Conservation (phyloP, 805 yeast genomes). For the Ogataea salicorniae region DNA sequence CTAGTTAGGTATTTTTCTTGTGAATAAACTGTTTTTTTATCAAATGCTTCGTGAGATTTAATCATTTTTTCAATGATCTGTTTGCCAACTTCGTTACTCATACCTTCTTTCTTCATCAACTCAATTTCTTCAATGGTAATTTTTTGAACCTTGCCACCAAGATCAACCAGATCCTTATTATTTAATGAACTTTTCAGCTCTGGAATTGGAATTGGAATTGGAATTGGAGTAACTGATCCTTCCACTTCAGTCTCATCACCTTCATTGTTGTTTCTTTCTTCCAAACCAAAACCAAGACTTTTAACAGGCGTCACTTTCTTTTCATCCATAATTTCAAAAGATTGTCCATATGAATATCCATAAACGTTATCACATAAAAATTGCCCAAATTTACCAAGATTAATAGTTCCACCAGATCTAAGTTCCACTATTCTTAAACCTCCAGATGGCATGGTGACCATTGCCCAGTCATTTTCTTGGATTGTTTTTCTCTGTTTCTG, state of each 20-base stretch:
- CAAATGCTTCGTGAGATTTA: conserved; percentile 79
- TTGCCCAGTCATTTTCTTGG: conserved; percentile 45
- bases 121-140: conserved; percentile 80
- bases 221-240: conserved; percentile 20
- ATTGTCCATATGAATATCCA: conserved; percentile 82
- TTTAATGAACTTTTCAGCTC: conserved; percentile 44
- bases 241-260: conserved; percentile 21
- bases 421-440: conserved; percentile 70
- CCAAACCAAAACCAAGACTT: conserved; percentile 27
- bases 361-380: conserved; percentile 69
- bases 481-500: conserved; percentile 32
- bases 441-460: conserved; percentile 78
- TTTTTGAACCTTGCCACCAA: conserved; percentile 69
- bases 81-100: conserved; percentile 59
- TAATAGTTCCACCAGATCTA: conserved; percentile 52
- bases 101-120: conserved; percentile 65
- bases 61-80: conserved; percentile 78
- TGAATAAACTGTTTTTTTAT: conserved; percentile 81
- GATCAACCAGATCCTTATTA: conserved; percentile 60
- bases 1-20: conserved; percentile 90
- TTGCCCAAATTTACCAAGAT: conserved; percentile 88
- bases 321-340: conserved; percentile 75
- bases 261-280: conserved; percentile 26
- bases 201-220: conserved; percentile 20
- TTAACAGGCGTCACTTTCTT: conserved; percentile 45